phyloP scores from a whole-genome alignment of 2,329 filamentous ascomycete genomes.

The Rutstroemia sp. region DNA sequence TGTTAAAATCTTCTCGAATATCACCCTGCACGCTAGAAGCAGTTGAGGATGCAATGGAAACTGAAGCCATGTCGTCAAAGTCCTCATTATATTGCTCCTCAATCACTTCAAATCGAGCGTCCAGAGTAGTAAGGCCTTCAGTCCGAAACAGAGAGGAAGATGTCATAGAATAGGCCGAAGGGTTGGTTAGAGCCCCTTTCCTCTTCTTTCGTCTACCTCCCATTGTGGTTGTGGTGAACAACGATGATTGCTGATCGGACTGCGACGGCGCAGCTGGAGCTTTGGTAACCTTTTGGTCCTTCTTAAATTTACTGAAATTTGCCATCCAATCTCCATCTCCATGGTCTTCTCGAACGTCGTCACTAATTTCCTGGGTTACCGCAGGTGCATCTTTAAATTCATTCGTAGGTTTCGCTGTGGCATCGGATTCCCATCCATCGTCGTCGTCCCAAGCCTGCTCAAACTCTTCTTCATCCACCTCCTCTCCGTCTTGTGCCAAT shows the following conservation, averaged over 20 bases:
- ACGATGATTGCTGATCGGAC: constrained; percentile 61
- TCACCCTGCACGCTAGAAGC: constrained; percentile 62
- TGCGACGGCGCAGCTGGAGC: constrained; percentile 38
- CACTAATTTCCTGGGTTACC: constrained; percentile 36
- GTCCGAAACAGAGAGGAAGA: constrained; percentile 82
- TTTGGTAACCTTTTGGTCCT: constrained; percentile 54
- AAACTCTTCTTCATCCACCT: constrained; percentile 75
- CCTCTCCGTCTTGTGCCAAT: constrained; percentile 60
- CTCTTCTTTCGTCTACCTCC: constrained; percentile 86
- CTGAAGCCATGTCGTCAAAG: constrained; percentile 52
- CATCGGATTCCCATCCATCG: constrained; percentile 88
- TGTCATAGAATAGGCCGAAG: constrained; percentile 85
- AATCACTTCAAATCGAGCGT: constrained; percentile 85
- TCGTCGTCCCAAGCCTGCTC: constrained; percentile 55
- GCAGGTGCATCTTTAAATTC: constrained; percentile 40
- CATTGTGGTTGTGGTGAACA: constrained; percentile 68
- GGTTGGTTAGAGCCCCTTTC: constrained; percentile 85
- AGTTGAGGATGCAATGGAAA: constrained; percentile 56
- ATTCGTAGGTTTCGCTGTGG: constrained; percentile 67
- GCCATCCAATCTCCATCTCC: constrained; percentile 78
- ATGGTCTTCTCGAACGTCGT: constrained; percentile 50
- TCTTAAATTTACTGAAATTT: constrained; percentile 92
- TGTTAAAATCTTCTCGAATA: constrained; percentile 73
- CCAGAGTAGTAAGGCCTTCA: constrained; percentile 76
- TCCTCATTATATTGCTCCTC: constrained; percentile 72